These are phyloP conservation scores for Citrus glauca DNA, from an alignment of 345 rosid species.

Conservation along the genomic window DNA sequence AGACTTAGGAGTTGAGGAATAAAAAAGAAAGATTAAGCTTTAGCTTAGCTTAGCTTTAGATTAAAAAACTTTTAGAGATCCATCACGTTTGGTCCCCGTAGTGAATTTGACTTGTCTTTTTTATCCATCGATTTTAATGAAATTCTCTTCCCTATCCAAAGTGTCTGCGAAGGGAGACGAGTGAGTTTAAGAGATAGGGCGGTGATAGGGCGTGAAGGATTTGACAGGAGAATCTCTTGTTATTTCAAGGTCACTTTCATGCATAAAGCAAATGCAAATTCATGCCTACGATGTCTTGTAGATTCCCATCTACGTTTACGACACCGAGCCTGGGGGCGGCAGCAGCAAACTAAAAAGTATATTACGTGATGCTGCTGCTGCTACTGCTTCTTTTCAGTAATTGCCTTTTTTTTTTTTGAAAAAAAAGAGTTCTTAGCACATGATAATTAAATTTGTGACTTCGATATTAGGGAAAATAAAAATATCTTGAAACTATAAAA, in stretches of 20 bases:
- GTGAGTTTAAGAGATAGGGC: neutral
- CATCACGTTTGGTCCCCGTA: neutral
- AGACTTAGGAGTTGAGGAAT: neutral
- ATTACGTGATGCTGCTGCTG: neutral
- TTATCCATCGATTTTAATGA: neutral
- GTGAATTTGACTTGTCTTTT: neutral
- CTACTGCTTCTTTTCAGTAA: neutral
- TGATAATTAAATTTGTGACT: too few species aligned
- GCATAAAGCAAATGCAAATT: neutral
- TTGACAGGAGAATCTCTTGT: conserved; percentile 26
- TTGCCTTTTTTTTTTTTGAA: too few species aligned
- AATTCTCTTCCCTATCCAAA: neutral
- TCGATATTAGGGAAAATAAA: too few species aligned
- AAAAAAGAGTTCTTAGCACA: too few species aligned
- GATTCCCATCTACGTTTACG: neutral
- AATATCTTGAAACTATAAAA: too few species aligned
- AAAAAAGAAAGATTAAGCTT: neutral
- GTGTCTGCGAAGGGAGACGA: neutral
- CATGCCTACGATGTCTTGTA: neutral
- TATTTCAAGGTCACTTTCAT: conserved; percentile 8
- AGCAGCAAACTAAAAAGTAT: neutral
- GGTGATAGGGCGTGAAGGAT: conserved; percentile 17
- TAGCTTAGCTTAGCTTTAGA: too few species aligned
- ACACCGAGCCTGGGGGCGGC: neutral
- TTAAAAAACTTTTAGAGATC: neutral